Base-by-base conservation (phyloP, 768 basidiomycete species). In the Lentinula edodes region DNA sequence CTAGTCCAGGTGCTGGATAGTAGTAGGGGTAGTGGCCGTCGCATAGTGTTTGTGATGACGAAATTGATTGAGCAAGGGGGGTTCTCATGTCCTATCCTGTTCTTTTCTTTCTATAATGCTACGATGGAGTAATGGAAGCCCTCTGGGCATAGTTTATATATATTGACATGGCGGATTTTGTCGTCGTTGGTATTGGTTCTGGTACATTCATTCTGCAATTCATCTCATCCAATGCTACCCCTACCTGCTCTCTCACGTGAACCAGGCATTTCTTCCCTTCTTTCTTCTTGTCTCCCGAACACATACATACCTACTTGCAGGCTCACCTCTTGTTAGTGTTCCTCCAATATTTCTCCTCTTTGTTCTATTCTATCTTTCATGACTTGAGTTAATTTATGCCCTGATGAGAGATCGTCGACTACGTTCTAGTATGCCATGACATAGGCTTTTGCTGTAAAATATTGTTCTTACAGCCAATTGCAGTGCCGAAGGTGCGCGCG, bases 71-170 rank as follows among this genome's bases (percentile, higher is more conserved):
- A 35, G 53, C 53, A 54, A 42, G 28, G 23, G 38, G 13, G 13
- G 12, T 32, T 23, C 13, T 41, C 5, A 13, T 28, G 38, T 39
- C 23, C 48, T 55, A 18, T 13, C 18, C 43, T n/a, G 7, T 56
- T 56, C 39, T 55, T 18, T 55, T 56, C 23, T 48, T 48, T 28
- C 28, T 28, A 28, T 48, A 48, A 56, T 56, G 55, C 41, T 56
- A 56, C 43, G 55, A 41, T 23, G 55, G 55, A 56, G 55, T 56
- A 56, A 56, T 56, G 55, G 55, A 45, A 20, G 55, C 55, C 55
- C 39, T 28, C 1, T 56, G 39, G 36, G 55, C 55, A 13, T 56
- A 56, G 55, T 56, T 42, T 56, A 48, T 48, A 48, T 48, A 23
- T 48, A 48, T 34, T 41, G 38, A 41, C 12, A 16, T 56, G 41